These are phyloP conservation scores for Cytospora chrysosperma DNA, from an alignment of 2,329 filamentous ascomycete species.

Conservation along the genomic window DNA sequence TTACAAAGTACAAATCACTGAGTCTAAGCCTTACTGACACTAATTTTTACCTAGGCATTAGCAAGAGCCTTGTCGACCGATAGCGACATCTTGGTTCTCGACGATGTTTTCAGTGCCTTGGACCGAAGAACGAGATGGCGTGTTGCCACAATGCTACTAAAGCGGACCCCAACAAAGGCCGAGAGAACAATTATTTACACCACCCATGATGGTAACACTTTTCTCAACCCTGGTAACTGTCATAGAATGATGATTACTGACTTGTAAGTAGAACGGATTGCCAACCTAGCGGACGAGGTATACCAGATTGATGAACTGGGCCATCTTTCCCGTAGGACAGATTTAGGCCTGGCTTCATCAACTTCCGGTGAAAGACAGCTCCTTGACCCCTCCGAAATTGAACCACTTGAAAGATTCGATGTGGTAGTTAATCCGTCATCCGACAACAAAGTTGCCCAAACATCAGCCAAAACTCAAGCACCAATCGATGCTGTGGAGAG, in stretches of 20 bases:
- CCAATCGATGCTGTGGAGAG: neutral
- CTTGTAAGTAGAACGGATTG: neutral
- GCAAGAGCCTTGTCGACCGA: neutral
- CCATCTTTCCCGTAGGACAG: neutral
- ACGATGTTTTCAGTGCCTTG: neutral
- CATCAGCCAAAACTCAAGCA: neutral
- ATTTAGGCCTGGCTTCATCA: neutral
- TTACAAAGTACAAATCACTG: too few species aligned
- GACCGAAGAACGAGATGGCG: neutral
- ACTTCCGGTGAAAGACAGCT: neutral
- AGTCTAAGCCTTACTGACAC: too few species aligned
- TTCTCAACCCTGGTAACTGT: too few species aligned
- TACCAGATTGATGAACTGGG: slow-evolving; percentile 21
- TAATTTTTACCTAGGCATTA: too few species aligned
- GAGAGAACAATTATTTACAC: neutral
- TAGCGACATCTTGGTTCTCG: neutral
- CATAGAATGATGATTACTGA: too few species aligned
- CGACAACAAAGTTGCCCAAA: neutral
- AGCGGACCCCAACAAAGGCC: neutral
- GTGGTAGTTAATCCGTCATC: neutral
- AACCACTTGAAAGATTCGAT: neutral
- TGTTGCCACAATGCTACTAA: neutral
- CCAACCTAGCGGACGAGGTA: slow-evolving; percentile 14
- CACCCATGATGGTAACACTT: neutral
- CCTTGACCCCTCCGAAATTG: neutral